Base-by-base conservation (phyloP, 2,329 filamentous ascomycete species). In the Xenoacremonium recifei region DNA sequence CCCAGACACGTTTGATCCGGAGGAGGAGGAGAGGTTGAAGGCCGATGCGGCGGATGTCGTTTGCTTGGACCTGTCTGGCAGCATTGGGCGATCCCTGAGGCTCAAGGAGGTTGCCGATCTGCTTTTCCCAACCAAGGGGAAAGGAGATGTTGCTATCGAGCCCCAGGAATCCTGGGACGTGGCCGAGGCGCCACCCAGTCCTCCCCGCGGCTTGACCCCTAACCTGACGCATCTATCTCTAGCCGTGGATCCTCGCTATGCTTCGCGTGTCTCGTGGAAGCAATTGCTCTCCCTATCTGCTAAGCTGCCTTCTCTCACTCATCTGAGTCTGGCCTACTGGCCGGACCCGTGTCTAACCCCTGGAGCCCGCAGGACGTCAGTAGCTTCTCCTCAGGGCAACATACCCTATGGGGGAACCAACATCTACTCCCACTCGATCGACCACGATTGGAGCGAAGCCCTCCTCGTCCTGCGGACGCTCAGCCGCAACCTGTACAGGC, bases 311-410 rank as follows among this genome's bases (percentile, higher is more conserved):
- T 72, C 68, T 12, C 61, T 84, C 29, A 84, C 80, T 2, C 79
- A 84, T 52, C 66, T 84, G 30, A 80, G 74, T 49, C 68, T 84
- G 6, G 78, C 79, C 13, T 77, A 75, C 56, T 84, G 81, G 81
- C 80, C 81, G 2, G 71, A 73, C 37, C 81, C 81, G 2, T 72
- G 71, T 13, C 62, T 80, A n/a, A 79, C 77, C 2, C 76, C 76
- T 7, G 75, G 76, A 49, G 71, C 78, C 6, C 72, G 68, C 43
- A 66, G 66, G 19, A 63, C 75, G 1, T 71, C 72, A 2, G 61
- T 82, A 3, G 60, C 68, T 2, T 70, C 72, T 4, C 64, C 67
- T 4, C 61, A 69, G 21, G 75, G 69, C 20, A 64, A 54, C 21
- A 60, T 80, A 9, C 71, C 73, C 27, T 82, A 80, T 47, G 70